These are phyloP conservation scores for Venturia effusa DNA, from an alignment of 2,329 filamentous ascomycete genomes.

Conservation along the genomic window DNA sequence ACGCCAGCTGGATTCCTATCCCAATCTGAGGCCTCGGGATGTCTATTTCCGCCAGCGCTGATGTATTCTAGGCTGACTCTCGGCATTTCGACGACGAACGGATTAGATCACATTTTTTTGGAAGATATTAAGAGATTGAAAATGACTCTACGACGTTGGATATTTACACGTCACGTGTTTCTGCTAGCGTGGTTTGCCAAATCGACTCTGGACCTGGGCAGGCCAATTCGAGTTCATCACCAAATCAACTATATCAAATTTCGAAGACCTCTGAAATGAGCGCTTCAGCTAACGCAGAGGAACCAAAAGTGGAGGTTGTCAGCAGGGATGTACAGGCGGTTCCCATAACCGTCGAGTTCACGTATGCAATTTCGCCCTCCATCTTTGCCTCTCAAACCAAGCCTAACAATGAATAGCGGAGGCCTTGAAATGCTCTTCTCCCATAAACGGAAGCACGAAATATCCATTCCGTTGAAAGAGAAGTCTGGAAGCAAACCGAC, in stretches of 20 bases:
- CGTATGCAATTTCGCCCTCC: conserved; percentile 34
- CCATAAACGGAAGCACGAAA: conserved; percentile 61
- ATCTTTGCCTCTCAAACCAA: conserved; percentile 15
- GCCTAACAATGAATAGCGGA: conserved; percentile 46
- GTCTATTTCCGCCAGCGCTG: conserved; percentile 78
- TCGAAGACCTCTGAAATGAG: not conserved
- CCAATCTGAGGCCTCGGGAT: conserved; percentile 88
- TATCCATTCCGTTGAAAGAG: conserved; percentile 56
- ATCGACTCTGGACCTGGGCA: not conserved
- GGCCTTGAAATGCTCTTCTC: conserved; percentile 92
- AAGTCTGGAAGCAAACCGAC: conserved; percentile 51
- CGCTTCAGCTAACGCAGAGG: not conserved
- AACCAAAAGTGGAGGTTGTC: not conserved
- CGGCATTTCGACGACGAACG: not conserved
- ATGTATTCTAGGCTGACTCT: conserved; percentile 39
- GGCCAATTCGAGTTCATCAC: not conserved
- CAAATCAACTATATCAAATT: not conserved
- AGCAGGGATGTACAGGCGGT: conserved; percentile 17
- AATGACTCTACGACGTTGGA: not conserved
- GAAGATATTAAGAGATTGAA: not conserved
- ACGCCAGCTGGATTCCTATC: conserved; percentile 49
- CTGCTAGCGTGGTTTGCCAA: not conserved
- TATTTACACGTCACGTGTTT: not conserved
- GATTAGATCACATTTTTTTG: not conserved
- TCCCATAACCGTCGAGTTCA: conserved; percentile 62